Evolutionary conservation across 768 basidiomycete species (phyloP).

Genomic region (Russula brevipes): DNA sequence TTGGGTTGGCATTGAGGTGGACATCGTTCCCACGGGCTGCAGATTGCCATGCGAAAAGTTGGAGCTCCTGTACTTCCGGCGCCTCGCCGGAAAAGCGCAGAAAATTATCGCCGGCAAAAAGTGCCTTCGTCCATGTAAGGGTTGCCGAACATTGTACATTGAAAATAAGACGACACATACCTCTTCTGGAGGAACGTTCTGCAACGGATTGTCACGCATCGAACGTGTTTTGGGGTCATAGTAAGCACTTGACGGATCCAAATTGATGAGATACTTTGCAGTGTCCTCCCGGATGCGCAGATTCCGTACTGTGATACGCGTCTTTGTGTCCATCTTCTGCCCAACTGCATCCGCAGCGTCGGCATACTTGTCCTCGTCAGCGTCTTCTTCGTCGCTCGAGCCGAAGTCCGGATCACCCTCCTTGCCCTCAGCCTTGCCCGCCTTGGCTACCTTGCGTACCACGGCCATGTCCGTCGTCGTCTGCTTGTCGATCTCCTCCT

Average conservation of each 20-base stretch:
- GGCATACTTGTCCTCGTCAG: slow-evolving; percentile 97
- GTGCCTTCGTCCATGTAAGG: slow-evolving; percentile 46
- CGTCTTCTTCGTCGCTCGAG: slow-evolving; percentile 92
- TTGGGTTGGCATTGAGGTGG: slow-evolving; percentile 93
- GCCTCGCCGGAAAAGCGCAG: slow-evolving; percentile 87
- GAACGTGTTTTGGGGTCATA: slow-evolving; percentile 99
- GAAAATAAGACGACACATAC: slow-evolving; percentile 42
- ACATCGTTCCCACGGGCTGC: slow-evolving; percentile 90
- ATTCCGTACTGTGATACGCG: slow-evolving; percentile 96
- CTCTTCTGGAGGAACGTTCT: slow-evolving; percentile 77
- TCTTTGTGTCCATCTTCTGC: slow-evolving; percentile 97
- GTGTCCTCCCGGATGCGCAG: slow-evolving; percentile 98
- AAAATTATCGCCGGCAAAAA: slow-evolving; percentile 97
- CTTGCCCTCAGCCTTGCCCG: slow-evolving; percentile 67
- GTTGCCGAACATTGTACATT: background rate
- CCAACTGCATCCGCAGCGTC: slow-evolving; percentile 97
- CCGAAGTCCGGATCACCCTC: slow-evolving; percentile 88
- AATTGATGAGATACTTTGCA: slow-evolving; percentile 95
- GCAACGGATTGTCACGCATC: slow-evolving; percentile 93
- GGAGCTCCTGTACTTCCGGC: slow-evolving; percentile 84
- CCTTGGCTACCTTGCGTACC: slow-evolving; percentile 93
- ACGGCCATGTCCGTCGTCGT: slow-evolving; percentile 88
- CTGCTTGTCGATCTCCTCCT: slow-evolving; percentile 98
- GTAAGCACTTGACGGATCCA: slow-evolving; percentile 93
- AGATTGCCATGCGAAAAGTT: slow-evolving; percentile 97